phyloP scores from a whole-genome alignment of 179 eudicot species.

The Spergularia azorica region DNA sequence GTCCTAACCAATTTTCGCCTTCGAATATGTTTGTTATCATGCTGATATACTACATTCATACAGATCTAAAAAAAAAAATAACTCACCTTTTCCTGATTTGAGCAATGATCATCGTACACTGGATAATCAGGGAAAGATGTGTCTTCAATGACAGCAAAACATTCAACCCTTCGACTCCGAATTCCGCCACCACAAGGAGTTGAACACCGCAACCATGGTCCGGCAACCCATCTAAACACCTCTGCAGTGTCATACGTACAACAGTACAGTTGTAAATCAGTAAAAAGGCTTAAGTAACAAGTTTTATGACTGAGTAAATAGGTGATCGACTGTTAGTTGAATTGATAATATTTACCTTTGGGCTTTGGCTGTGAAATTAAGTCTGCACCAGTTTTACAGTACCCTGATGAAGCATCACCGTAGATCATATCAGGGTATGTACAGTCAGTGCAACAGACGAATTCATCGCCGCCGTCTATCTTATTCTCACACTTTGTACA shows the following conservation, averaged over 20 bases:
- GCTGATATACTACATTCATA: neutral
- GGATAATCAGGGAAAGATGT: conserved; percentile 37
- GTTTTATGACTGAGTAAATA: neutral
- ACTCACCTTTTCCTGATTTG: conserved; percentile 31
- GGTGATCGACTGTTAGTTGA: neutral
- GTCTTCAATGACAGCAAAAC: conserved; percentile 35
- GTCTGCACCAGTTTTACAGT: conserved; percentile 34
- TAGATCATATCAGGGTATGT: conserved; percentile 38
- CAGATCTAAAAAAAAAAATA: neutral
- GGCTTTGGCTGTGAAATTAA: conserved; percentile 40
- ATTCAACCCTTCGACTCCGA: conserved; percentile 36
- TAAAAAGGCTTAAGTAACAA: neutral
- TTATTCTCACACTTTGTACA: conserved; percentile 36
- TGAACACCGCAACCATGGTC: conserved; percentile 39
- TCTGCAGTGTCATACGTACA: conserved; percentile 18
- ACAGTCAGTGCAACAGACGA: conserved; percentile 35
- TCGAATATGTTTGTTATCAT: neutral
- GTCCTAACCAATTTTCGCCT: neutral
- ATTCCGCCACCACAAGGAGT: conserved; percentile 35
- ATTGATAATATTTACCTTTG: conserved; percentile 22
- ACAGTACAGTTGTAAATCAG: no score
- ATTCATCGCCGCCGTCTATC: conserved; percentile 34
- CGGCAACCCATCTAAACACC: conserved; percentile 39
- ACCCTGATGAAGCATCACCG: conserved; percentile 33
- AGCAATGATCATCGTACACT: conserved; percentile 34